Evolutionary conservation across 192 early-diverging fungal genomes (phyloP).

Genomic region (Podila horticola): DNA sequence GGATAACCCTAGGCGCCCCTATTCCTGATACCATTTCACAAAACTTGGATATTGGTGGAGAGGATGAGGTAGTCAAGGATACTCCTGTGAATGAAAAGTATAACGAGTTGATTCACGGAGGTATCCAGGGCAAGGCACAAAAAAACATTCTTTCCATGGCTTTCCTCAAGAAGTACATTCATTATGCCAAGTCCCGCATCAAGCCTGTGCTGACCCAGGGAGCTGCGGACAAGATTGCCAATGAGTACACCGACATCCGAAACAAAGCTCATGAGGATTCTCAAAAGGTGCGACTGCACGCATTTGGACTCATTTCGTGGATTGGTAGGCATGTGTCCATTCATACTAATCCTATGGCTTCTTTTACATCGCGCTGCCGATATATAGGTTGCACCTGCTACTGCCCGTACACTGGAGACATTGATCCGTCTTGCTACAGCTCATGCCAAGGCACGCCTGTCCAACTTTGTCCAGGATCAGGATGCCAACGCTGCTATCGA

Average conservation of each 20-base stretch:
- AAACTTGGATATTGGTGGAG: constrained; percentile 58
- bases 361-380: constrained; percentile 3
- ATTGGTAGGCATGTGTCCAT: not conserved
- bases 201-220: constrained; percentile 84
- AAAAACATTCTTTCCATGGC: constrained; percentile 75
- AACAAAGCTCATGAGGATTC: constrained; percentile 77
- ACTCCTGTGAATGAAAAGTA: constrained; percentile 88
- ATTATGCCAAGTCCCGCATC: constrained; percentile 89
- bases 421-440: constrained; percentile 96
- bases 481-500: constrained; percentile 88
- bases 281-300: constrained; percentile 65
- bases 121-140: constrained; percentile 56
- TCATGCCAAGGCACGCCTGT: constrained; percentile 94
- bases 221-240: constrained; percentile 86
- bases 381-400: constrained; percentile 89
- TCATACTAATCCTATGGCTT: not conserved
- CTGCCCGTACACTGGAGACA: constrained; percentile 98
- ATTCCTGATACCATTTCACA: constrained; percentile 56
- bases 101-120: constrained; percentile 85
- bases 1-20: constrained; percentile 53
- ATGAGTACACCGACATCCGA: constrained; percentile 86
- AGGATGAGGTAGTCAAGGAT: constrained; percentile 62
- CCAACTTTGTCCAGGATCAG: constrained; percentile 78
- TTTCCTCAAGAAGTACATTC: constrained; percentile 96
- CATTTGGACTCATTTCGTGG: constrained; percentile 24